Conservation (phyloP, 345 rosid species). For the Boechera retrofracta region DNA sequence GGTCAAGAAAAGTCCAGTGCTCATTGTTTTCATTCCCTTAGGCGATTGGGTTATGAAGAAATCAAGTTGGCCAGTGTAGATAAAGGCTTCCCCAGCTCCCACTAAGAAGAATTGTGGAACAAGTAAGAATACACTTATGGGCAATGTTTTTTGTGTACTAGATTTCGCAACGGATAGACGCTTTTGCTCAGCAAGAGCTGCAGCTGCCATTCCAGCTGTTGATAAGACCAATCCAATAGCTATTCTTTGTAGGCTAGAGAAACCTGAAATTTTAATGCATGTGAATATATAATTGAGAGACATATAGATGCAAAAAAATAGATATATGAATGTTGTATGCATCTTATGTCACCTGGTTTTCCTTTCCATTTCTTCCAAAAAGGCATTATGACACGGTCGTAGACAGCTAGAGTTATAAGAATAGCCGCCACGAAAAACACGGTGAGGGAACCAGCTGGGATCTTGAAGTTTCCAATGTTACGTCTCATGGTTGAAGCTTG, state of each 20-base stretch:
- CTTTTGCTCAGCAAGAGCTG: slow-evolving; percentile 56
- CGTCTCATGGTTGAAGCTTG: slow-evolving; percentile 82
- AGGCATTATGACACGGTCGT: slow-evolving; percentile 65
- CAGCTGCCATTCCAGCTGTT: slow-evolving; percentile 62
- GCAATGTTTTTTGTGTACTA: slow-evolving; percentile 44
- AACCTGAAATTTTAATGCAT: slow-evolving; percentile 46
- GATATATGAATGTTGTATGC: not conserved
- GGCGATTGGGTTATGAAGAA: slow-evolving; percentile 76
- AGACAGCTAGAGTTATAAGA: slow-evolving; percentile 53
- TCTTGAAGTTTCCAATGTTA: slow-evolving; percentile 50
- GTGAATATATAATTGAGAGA: not conserved
- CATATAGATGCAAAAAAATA: not conserved
- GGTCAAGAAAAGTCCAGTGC: slow-evolving; percentile 69
- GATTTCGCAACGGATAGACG: slow-evolving; percentile 48
- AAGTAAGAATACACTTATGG: slow-evolving; percentile 58
- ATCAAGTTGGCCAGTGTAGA: slow-evolving; percentile 74
- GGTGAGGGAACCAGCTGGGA: slow-evolving; percentile 74
- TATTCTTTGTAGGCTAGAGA: slow-evolving; percentile 63
- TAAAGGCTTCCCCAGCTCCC: slow-evolving; percentile 71
- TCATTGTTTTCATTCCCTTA: slow-evolving; percentile 74
- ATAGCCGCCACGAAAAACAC: slow-evolving; percentile 64
- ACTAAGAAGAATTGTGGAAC: slow-evolving; percentile 71
- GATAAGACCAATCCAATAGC: slow-evolving; percentile 68
- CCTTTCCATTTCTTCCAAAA: slow-evolving; percentile 60
- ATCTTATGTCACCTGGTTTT: slow-evolving; percentile 48